Percentiles rank a stretch among this genome's conserved stretches.
Conservation (phyloP, 2,329 filamentous ascomycete species). For the Polychaeton citri region DNA sequence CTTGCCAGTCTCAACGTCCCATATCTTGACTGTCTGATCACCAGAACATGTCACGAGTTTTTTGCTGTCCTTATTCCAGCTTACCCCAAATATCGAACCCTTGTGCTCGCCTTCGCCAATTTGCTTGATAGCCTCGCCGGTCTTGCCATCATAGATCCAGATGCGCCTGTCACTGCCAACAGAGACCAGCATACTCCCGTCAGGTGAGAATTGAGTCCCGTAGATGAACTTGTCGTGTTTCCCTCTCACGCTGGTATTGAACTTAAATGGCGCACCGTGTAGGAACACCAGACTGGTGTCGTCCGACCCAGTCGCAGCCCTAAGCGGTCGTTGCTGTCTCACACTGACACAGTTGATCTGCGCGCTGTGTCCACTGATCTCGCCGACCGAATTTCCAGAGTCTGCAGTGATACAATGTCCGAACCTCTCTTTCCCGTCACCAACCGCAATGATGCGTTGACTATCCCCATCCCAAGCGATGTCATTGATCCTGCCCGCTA, state of each 20-base stretch:
- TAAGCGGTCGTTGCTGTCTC: constrained; percentile 75
- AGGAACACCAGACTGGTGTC: constrained; percentile 85
- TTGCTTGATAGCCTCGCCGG: constrained; percentile 64
- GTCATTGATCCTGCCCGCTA: constrained; percentile 89
- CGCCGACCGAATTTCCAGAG: constrained; percentile 89
- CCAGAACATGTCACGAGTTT: constrained; percentile 82
- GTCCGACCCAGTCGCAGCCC: constrained; percentile 82
- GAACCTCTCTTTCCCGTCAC: constrained; percentile 85
- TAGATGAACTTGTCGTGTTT: constrained; percentile 84
- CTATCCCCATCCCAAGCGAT: constrained; percentile 96
- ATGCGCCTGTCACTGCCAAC: constrained; percentile 89
- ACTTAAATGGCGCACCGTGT: constrained; percentile 91
- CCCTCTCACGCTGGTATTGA: constrained; percentile 65
- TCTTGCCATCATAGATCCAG: constrained; percentile 93
- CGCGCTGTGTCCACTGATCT: constrained; percentile 83
- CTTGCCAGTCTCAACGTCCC: constrained; percentile 74
- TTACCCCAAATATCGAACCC: constrained; percentile 83
- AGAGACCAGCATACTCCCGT: constrained; percentile 68
- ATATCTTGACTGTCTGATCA: constrained; percentile 87
- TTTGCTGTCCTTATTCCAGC: constrained; percentile 78
- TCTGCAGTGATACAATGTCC: constrained; percentile 91
- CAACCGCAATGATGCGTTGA: constrained; percentile 90
- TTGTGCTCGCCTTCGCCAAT: constrained; percentile 78
- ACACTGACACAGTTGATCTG: constrained; percentile 85
- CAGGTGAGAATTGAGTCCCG: constrained; percentile 77